Evolutionary conservation across 2,329 filamentous ascomycete species (phyloP).

Genomic region (Cladophialophora carrionii): DNA sequence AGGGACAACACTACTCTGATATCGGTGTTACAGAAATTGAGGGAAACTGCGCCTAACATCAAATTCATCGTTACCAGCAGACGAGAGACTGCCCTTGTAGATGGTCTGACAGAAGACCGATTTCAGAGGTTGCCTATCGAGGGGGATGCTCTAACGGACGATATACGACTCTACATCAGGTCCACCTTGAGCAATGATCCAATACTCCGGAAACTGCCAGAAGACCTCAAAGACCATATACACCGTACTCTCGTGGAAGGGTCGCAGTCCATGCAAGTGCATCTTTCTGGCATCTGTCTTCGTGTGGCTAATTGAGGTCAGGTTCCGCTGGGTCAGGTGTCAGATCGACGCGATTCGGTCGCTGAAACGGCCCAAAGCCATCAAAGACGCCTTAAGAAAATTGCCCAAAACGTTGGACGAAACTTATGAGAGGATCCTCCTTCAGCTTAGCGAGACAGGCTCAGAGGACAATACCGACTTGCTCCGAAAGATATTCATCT

Average conservation of each 20-base stretch:
- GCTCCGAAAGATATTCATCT: neutral
- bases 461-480: neutral
- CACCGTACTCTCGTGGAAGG: neutral
- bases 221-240: neutral
- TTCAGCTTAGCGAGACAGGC: neutral
- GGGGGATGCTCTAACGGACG: neutral
- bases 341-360: conserved; percentile 38
- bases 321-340: conserved; percentile 40
- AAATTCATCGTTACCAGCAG: conserved; percentile 29
- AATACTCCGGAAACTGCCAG: neutral
- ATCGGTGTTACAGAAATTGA: neutral
- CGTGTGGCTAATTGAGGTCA: neutral
- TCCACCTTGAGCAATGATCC: neutral
- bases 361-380: conserved; percentile 27
- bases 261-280: neutral
- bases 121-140: neutral
- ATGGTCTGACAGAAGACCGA: neutral
- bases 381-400: conserved; percentile 32
- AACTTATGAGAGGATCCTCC: conserved; percentile 32
- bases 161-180: neutral
- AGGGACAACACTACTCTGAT: neutral
- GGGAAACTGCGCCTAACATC: neutral
- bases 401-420: conserved; percentile 39
- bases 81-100: conserved; percentile 11
- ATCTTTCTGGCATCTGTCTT: neutral